Percentiles rank a stretch among this genome's conserved stretches.
Evolutionary conservation across 352 stramenopile genomes (phyloP).

Genomic region (Albugo laibachii): DNA sequence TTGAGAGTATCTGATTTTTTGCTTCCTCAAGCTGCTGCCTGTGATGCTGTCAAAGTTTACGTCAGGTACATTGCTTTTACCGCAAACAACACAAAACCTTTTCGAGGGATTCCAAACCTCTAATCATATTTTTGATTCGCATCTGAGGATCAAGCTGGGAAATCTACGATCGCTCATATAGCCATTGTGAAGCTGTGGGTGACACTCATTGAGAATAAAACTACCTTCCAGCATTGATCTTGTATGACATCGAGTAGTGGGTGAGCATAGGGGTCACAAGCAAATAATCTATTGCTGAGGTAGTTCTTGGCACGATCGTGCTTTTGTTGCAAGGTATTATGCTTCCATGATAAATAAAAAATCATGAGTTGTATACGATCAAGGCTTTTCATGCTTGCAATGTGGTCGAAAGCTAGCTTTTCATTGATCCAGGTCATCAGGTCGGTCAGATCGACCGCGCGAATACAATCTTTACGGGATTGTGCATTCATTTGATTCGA

Average conservation of each 20-base stretch:
- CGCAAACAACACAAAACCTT: too few species aligned
- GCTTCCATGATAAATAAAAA: constrained; percentile 60
- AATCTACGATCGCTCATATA: neutral
- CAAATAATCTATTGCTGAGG: too few species aligned
- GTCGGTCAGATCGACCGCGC: constrained; percentile 30
- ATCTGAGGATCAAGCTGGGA: neutral
- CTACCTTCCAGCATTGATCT: neutral
- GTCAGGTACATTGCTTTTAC: too few species aligned
- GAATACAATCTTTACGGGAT: neutral
- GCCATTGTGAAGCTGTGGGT: neutral
- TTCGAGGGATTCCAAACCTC: too few species aligned
- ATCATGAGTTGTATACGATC: constrained; percentile 44
- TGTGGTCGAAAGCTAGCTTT: constrained; percentile 50
- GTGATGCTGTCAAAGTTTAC: too few species aligned
- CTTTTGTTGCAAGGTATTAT: constrained; percentile 21
- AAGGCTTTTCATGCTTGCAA: constrained; percentile 38
- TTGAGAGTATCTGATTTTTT: too few species aligned
- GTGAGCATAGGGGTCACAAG: neutral
- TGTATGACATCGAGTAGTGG: neutral
- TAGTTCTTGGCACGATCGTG: constrained; percentile 12
- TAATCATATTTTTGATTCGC: too few species aligned
- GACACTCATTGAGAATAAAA: neutral
- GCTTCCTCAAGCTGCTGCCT: too few species aligned
- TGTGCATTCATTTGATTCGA: too few species aligned
- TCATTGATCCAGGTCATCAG: constrained; percentile 34